Evolutionary conservation across 306 rosid species (phyloP), one percentile per base, ranked within the genome.

Genomic region (Medicago ruthenica): DNA sequence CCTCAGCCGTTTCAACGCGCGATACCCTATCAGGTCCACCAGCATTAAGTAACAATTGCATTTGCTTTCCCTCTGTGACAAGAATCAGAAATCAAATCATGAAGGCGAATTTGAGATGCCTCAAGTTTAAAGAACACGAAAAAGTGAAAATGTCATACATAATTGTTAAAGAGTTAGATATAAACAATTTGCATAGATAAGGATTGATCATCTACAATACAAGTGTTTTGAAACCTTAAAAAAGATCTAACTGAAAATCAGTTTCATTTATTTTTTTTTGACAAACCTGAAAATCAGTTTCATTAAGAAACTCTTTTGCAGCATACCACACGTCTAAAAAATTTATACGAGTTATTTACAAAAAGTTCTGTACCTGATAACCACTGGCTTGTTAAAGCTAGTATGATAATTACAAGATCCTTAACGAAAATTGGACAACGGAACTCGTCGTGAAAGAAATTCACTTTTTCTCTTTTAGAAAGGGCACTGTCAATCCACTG

Each of bases 1-100:
- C 80, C 92, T 92, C 93, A 1, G 98, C 98, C 97, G 92, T 92
- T 84, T 92, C 86, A 71, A 87, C 86, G 24, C 97, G 92, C 1
- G 97, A 95, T 24, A 90, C 85, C 83, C 96, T 78, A 76, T 95
- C 91, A 8, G 91, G 84, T 75, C 98, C 98, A 36, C 98, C 97
- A n/a, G 66, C 92, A 79, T 95, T 95, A 71, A 95, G 82, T 66
- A 90, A 51, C 75, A 92, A 64, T 67, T 78, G 90, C 80, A 89
- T 86, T 85, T 89, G 86, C 89, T 90, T 90, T 22, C 85, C 74
- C 62, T 89, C 98, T 89, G 80, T 64, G 59, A 74, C 60, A 72
- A 76, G 17, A 51, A 63, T 80, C 67, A 34, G 55, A 63, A 75
- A 64, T 53, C 76, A 76, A 77, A 71, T 47, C 81, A 76, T 59